A percentile compares a stretch with the other conserved stretches of the same genome.
Conservation (phyloP, 2,329 filamentous ascomycete species). For the Clarireedia homoeocarpa region DNA sequence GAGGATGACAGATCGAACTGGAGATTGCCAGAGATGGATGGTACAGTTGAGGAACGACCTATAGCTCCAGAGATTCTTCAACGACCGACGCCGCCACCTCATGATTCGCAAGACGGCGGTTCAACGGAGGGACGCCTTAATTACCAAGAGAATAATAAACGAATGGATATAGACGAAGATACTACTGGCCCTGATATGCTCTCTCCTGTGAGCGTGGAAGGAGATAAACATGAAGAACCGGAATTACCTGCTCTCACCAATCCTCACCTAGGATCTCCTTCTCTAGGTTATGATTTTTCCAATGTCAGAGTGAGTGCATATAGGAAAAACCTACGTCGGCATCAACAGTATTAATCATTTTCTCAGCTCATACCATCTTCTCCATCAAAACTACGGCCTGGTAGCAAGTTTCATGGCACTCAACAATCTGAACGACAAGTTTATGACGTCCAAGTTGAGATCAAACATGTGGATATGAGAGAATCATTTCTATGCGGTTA, state of each 20-base stretch:
- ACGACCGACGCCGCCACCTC: slow-evolving; percentile 23
- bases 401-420: slow-evolving; percentile 81
- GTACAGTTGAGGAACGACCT: slow-evolving; percentile 22
- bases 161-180: slow-evolving; percentile 35
- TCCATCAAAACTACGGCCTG: slow-evolving; percentile 78
- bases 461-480: slow-evolving; percentile 90
- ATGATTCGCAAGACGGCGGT: slow-evolving; percentile 21
- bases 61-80: slow-evolving; percentile 24
- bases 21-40: slow-evolving; percentile 30
- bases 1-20: slow-evolving; percentile 32
- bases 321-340: neutral
- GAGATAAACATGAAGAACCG: slow-evolving; percentile 32
- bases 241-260: slow-evolving; percentile 26
- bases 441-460: slow-evolving; percentile 94
- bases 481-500: slow-evolving; percentile 95
- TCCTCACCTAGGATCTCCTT: slow-evolving; percentile 33
- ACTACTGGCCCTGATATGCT: slow-evolving; percentile 25
- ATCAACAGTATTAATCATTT: neutral
- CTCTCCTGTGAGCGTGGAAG: slow-evolving; percentile 31
- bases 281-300: slow-evolving; percentile 46
- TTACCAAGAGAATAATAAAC: slow-evolving; percentile 32
- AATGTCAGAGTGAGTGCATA: slow-evolving; percentile 44
- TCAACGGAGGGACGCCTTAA: slow-evolving; percentile 30
- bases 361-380: slow-evolving; percentile 53
- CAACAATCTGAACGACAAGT: slow-evolving; percentile 89